Conservation (phyloP, 306 rosid genomes). For the Clitoria ternatea region DNA sequence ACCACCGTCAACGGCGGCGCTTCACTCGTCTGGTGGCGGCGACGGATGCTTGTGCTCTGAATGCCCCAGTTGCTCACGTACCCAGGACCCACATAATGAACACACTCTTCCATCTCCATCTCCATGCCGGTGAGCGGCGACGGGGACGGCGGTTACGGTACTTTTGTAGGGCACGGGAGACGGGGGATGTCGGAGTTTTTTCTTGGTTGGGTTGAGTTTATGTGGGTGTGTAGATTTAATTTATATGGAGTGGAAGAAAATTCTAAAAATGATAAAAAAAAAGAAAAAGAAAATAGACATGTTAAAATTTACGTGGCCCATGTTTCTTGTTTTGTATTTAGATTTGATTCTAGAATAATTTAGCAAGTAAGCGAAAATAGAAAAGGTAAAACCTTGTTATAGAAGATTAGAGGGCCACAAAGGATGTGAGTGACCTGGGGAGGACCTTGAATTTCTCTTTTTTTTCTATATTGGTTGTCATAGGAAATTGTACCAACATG, state of each 20-base stretch:
- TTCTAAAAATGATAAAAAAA: background rate
- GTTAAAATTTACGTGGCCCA: background rate
- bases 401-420: background rate
- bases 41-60: background rate
- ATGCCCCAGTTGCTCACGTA: conserved; percentile 10
- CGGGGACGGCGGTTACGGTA: background rate
- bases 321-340: background rate
- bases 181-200: background rate
- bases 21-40: background rate
- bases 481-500: too few relatives aligned
- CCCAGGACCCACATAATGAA: background rate
- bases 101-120: background rate
- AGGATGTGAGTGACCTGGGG: too few relatives aligned
- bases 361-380: background rate
- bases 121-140: background rate
- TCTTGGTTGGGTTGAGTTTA: background rate
- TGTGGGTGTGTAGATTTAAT: background rate
- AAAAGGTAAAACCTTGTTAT: background rate
- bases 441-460: too few relatives aligned
- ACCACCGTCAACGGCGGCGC: background rate
- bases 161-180: background rate
- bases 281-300: background rate
- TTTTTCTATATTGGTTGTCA: too few relatives aligned
- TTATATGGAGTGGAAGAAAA: background rate
- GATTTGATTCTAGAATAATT: background rate